Base-by-base conservation (phyloP, 352 stramenopile genomes). In the Globisporangium irregulare region DNA sequence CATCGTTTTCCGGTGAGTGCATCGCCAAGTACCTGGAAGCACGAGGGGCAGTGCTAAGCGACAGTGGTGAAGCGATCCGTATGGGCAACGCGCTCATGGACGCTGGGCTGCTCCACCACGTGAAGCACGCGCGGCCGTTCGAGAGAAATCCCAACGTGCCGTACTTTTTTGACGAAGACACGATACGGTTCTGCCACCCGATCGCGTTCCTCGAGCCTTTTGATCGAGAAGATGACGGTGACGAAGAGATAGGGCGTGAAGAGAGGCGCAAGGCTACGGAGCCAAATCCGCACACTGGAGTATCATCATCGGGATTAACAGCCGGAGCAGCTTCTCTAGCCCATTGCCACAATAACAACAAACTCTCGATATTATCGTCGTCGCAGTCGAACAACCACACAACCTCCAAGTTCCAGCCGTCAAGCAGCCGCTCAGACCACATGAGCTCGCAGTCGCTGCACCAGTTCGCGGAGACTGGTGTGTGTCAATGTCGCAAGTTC, bases 51-150 rank as follows among this genome's bases (percentile, higher is more conserved):
- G 53, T 38, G 53, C 54, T 74, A 10, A 66, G 14, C 3, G 61
- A 64, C 0, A 48, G 38, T 7, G 66, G 71, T 1, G 80, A 91
- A 51, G 69, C 68, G 10, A 62, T 87, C 8, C 77, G 80, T 0
- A 70, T 91, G 32, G 82, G 80, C 51, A 86, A 83, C n/a, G 72
- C 75, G 25, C 61, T 89, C 0, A 91, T 91, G 80, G 82, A 89
- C 50, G 79, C 80, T 12, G 82, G 82, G 0, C 76, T 86, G 50
- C 68, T 91, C 24, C 82, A 91, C 7, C 82, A 91, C 62, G 10
- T 75, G 29, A 66, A 66, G 7, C 83, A 91, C 54, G 69, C 74
- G 3, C 71, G 60, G 6, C 54, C 70, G 4, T 87, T 86, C 36
- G 72, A 80, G 54, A 58, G 27, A 14, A 32, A 14, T 2, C 70